Conservation (phyloP, 202 grass and related monocot species). For the Brachypodium distachyon region DNA sequence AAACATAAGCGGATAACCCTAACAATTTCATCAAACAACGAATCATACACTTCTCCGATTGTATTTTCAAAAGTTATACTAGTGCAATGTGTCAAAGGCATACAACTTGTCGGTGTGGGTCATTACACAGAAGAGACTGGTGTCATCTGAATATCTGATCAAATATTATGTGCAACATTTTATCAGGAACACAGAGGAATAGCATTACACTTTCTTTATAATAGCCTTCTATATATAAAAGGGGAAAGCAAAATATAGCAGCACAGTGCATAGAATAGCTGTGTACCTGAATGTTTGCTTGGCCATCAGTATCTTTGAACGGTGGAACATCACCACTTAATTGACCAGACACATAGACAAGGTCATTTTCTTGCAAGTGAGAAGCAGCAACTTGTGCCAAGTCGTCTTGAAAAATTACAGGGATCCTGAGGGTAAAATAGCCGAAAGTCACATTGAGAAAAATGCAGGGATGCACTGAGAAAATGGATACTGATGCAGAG, state of each 20-base stretch:
- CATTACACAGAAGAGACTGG: background rate
- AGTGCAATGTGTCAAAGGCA: background rate
- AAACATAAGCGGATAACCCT: background rate
- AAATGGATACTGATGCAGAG: background rate
- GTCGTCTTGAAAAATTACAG: constrained; percentile 78
- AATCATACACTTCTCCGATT: background rate
- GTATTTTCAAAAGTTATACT: background rate
- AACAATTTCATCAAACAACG: background rate
- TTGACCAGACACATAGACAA: constrained; percentile 55
- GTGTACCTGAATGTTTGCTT: constrained; percentile 63
- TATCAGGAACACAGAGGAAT: background rate
- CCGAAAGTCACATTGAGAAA: background rate
- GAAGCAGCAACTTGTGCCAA: constrained; percentile 70
- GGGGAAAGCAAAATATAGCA: background rate
- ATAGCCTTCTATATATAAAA: background rate
- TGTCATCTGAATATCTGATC: background rate
- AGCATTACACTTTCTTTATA: background rate
- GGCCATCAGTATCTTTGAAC: constrained; percentile 41
- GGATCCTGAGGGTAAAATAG: constrained; percentile 54
- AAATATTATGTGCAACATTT: background rate
- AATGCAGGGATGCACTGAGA: background rate
- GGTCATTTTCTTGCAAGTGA: constrained; percentile 79
- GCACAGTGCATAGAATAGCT: background rate
- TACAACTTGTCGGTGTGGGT: background rate
- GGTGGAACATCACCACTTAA: constrained; percentile 58